Percentiles rank a stretch among this genome's conserved stretches.
These are phyloP conservation scores for Parastagonospora nodorum DNA, from an alignment of 2,329 filamentous ascomycete species.

Conservation along the genomic window DNA sequence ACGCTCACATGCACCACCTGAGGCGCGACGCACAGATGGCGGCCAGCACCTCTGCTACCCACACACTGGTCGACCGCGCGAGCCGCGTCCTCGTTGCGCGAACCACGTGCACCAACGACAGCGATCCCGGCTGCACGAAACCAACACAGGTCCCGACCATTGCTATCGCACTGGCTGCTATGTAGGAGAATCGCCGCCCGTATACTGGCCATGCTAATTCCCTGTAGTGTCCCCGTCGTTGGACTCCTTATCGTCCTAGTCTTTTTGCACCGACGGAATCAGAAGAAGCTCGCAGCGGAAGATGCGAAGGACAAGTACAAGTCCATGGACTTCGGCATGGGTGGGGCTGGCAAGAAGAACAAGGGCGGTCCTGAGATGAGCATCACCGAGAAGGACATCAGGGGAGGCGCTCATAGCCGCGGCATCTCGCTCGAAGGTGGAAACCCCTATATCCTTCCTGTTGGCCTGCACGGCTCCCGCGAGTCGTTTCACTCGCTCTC, in stretches of 20 bases:
- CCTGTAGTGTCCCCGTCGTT: slow-evolving; percentile 73
- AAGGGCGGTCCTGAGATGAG: slow-evolving; percentile 58
- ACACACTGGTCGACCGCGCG: slow-evolving; percentile 30
- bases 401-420: slow-evolving; percentile 44
- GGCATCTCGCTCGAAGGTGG: slow-evolving; percentile 68
- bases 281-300: slow-evolving; percentile 73
- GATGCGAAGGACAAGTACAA: slow-evolving; percentile 86
- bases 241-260: slow-evolving; percentile 70
- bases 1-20: slow-evolving; percentile 37
- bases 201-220: slow-evolving; percentile 26
- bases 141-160: slow-evolving; percentile 39
- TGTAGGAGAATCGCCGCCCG: slow-evolving; percentile 28
- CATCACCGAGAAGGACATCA: slow-evolving; percentile 58
- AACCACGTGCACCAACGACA: slow-evolving; percentile 39
- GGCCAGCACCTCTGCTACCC: slow-evolving; percentile 20
- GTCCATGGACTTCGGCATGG: slow-evolving; percentile 90
- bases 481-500: slow-evolving; percentile 89
- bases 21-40: slow-evolving; percentile 25
- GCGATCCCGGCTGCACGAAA: slow-evolving; percentile 42
- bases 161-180: slow-evolving; percentile 40
- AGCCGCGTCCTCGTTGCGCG: slow-evolving; percentile 36
- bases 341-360: slow-evolving; percentile 48
- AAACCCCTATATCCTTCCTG: slow-evolving; percentile 93
- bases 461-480: slow-evolving; percentile 74
- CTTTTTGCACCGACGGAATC: slow-evolving; percentile 78